These are phyloP conservation scores for Trichomonascus vanleenenianus DNA, from an alignment of 805 yeast species.

Conservation along the genomic window DNA sequence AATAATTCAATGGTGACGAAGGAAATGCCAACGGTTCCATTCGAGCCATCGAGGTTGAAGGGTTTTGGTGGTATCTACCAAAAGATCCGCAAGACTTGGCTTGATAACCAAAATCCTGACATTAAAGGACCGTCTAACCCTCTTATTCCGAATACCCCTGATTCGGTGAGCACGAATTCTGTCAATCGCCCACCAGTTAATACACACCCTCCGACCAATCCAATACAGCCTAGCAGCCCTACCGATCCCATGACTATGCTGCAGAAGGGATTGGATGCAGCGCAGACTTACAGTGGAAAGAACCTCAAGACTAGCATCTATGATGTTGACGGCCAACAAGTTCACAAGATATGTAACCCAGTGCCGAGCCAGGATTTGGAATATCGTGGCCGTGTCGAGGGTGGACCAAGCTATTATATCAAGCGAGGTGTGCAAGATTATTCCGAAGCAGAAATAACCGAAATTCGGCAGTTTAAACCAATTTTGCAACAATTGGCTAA, in stretches of 20 bases:
- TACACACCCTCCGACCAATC: no score
- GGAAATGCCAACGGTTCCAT: no score
- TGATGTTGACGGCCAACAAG: constrained; percentile 2
- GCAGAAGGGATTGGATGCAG: not conserved
- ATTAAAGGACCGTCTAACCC: no score
- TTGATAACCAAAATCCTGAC: no score
- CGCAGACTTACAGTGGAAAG: not conserved
- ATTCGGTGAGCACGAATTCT: no score
- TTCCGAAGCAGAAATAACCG: constrained; percentile 7
- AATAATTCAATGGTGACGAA: no score
- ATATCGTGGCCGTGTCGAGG: not conserved
- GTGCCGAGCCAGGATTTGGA: constrained; percentile 4
- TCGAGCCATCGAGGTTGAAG: not conserved
- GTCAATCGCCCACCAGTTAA: no score
- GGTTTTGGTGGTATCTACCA: not conserved
- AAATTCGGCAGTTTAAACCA: constrained; percentile 12
- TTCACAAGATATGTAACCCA: constrained; percentile 5
- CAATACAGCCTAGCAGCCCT: no score
- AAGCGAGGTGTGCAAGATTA: not conserved
- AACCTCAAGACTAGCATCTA: not conserved
- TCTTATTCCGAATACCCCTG: no score
- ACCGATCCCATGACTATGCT: not conserved
- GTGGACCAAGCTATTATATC: constrained; percentile 7
- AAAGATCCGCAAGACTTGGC: no score
- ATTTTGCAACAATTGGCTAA: constrained; percentile 10